Evolutionary conservation across 1,284 basidiomycete species (phyloP).

Genomic region (Ceratobasidium sp.): DNA sequence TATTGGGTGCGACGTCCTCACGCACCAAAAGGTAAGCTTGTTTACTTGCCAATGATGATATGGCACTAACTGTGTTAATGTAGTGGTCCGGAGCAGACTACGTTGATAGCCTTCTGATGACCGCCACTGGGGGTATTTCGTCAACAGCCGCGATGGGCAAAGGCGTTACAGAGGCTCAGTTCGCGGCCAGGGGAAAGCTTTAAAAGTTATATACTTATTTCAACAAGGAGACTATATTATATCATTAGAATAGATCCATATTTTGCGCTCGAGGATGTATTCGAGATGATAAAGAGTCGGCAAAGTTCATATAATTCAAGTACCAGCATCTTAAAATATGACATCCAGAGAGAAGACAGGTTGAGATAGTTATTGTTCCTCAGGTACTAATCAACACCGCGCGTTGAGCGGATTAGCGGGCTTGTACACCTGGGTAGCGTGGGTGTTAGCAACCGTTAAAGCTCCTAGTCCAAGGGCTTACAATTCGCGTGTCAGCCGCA

Average conservation of each 20-base stretch:
- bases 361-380: too few relatives aligned
- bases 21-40: constrained; percentile 63
- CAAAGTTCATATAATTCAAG: too few relatives aligned
- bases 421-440: too few relatives aligned
- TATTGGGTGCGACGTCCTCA: constrained; percentile 62
- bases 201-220: constrained; percentile 16
- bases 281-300: too few relatives aligned
- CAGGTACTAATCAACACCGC: too few relatives aligned
- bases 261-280: not conserved
- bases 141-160: constrained; percentile 96
- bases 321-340: too few relatives aligned
- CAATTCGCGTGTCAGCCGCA: too few relatives aligned
- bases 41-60: constrained; percentile 41
- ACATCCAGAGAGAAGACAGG: too few relatives aligned
- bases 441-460: too few relatives aligned
- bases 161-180: constrained; percentile 94
- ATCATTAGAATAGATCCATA: not conserved
- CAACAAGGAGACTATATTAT: constrained; percentile 23
- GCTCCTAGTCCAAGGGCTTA: too few relatives aligned
- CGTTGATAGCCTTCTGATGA: constrained; percentile 92
- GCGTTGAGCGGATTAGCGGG: too few relatives aligned
- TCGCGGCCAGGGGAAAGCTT: constrained; percentile 57
- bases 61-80: constrained; percentile 42
- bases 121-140: constrained; percentile 95
- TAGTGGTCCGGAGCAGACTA: constrained; percentile 97